Evolutionary conservation across 2,329 filamentous ascomycete species (phyloP).

Genomic region (Trichoderma atroviride): DNA sequence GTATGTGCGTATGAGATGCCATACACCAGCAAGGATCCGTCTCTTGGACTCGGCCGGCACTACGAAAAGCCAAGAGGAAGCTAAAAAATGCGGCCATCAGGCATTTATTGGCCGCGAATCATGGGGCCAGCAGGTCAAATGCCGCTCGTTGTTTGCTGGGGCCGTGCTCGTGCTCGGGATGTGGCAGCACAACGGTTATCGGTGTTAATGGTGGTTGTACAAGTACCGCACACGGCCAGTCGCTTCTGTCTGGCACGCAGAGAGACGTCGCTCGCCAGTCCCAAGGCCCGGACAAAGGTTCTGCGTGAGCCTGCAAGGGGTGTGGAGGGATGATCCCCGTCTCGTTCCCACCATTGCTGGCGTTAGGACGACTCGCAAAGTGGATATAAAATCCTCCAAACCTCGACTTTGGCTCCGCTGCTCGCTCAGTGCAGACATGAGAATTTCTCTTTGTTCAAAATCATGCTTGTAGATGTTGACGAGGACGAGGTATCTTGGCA

Average conservation of each 20-base stretch:
- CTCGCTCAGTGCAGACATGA: background rate
- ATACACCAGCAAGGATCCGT: background rate
- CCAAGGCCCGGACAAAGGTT: background rate
- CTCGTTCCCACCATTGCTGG: constrained; percentile 17
- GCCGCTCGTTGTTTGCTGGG: constrained; percentile 23
- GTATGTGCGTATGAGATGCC: background rate
- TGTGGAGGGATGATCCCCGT: constrained; percentile 21
- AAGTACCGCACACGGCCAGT: background rate
- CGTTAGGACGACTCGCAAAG: constrained; percentile 1
- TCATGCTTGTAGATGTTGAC: background rate
- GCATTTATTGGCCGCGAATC: constrained; percentile 8
- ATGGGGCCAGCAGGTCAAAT: constrained; percentile 11
- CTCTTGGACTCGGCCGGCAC: background rate
- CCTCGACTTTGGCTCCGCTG: constrained; percentile 4
- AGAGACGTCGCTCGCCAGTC: constrained; percentile 12
- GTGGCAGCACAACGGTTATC: constrained; percentile 3
- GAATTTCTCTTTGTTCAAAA: background rate
- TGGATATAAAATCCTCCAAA: constrained; percentile 5
- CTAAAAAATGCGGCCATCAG: constrained; percentile 2
- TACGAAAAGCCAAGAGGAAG: background rate
- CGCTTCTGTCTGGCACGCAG: background rate
- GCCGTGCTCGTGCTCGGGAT: background rate
- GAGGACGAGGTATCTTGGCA: background rate
- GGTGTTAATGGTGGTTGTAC: background rate
- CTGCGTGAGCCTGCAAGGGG: constrained; percentile 24